Base-by-base conservation (phyloP, 2,329 filamentous ascomycete genomes). In the Talaromyces piceae region DNA sequence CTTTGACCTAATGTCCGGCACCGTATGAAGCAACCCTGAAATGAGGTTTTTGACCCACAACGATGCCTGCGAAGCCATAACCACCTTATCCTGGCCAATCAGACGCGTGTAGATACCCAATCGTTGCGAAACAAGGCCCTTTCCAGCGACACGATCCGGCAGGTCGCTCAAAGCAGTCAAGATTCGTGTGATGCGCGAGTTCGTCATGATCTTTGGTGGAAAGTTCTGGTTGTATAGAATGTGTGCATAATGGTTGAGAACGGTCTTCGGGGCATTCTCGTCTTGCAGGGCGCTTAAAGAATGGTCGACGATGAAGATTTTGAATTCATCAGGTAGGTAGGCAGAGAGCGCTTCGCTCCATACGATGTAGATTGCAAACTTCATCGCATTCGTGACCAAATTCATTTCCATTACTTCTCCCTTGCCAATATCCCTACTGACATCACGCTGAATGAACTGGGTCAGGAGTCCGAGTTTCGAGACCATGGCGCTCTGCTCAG, bases 11-110 rank as follows among this genome's bases (percentile, higher is more conserved):
- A 91, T 86, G 37, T 95, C 89, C 59, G 84, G 86, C 45, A 90
- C 73, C 27, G 74, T 82, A 66, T 88, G 90, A 33, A 95, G 77
- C 77, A 96, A 84, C 46, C 89, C 88, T 18, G 82, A 82, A 56
- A 97, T 83, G 18, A 95, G 73, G 64, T 94, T 86, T 47, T 86
- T 78, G 45, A 96, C 75, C 91, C 93, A 98, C 53, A 88, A 78
- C 2, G 79, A 75, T 50, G 79, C 73, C 39, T 89, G 82, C 22
- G 77, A 71, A 13, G 83, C 70, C 84, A 98, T 95, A 20, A 82
- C 73, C 16, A 75, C 69, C 47, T 79, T 84, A 4, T 83, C 80
- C 67, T 94, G 87, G 53, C 80, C 79, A 22, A 95, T 69, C 2
- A 98, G 74, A 49, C 83, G 84, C 56, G 83, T 82, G 64, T 95